Evolutionary conservation across 208 protist genomes (phyloP), one percentile per base, ranked within the genome.

Genomic region (Trypanosoma congolense): DNA sequence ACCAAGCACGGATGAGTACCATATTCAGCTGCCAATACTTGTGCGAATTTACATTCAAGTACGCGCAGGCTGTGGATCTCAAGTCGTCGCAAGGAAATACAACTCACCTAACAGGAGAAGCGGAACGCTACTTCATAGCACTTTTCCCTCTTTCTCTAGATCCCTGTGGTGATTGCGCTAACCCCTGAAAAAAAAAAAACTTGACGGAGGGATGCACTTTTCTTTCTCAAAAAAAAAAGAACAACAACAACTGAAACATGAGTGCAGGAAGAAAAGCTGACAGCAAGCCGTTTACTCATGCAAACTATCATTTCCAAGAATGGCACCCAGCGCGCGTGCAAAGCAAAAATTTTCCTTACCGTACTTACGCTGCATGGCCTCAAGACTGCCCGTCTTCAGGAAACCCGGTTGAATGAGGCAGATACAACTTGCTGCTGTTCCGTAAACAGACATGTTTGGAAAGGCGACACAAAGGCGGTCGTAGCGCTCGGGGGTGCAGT

Each of bases 381-480:
- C 52, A 30, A 87, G 61, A 5, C 40, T 62, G 24, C 35, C 58
- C 5, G 42, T 42, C 2, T 74, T 18, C 14, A 87, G n/a, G 18
- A 57, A 46, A 41, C 26, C 25, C 8, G 75, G 65, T 0, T 69
- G 77, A 29, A 84, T 51, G 48, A 80, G 79, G 18, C 70, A 77
- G 6, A 90, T 56, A 41, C 68, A 80, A 1, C 57, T 65, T 18
- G 74, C 70, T 42, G 65, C 80, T 8, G 65, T 72, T 36, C 83
- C 83, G 62, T 92, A 92, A 4, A 85, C 83, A 16, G 83, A 92
- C 25, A 80, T 68, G 46, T 92, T 92, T 12, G 67, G 72, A 49
- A 86, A 77, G 12, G 83, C 83, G 16, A 92, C 46, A 18, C 56
- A 75, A 22, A 86, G 24, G 45, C 77, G 68, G 47, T 57, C 42